Evolutionary conservation across 2,329 filamentous ascomycete species (phyloP), one percentile per base, ranked within the genome.

Genomic region (Onygenales sp.): DNA sequence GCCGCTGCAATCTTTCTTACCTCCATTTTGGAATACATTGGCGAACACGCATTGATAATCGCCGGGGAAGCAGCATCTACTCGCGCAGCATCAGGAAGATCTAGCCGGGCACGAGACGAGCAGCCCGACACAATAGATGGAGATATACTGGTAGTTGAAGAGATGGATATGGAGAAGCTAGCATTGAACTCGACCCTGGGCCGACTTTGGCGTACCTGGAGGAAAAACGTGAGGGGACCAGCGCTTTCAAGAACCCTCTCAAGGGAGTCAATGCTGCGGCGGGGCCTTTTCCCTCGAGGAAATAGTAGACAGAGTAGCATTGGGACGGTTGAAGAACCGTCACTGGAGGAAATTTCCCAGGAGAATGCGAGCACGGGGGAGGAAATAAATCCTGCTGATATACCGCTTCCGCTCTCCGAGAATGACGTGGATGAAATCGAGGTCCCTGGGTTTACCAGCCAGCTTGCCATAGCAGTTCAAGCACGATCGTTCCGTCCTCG

Each of bases 1-100:
- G 87, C 91, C 0, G 89, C 94, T 11, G 91, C 93, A 55, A 97
- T 98, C 59, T 98, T 97, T 71, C 75, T 98, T 46, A 96, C 93
- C 0, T 94, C 92, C 0, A 89, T 98, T 56, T 76, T 98, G 43
- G 93, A 98, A 70, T 93, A 90, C 64, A 83, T 98, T 70, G 92
- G 89, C 35, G 93, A 98, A 70, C 87, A 95, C 66, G 87, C 89
- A 6, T 75, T 98, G 57, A 81, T 91, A n/a, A 81, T 94, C 41
- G 88, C 90, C 13, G 89, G 89, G 11, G 87, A 95, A 65, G 89
- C 89, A 32, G 86, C 93, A 1, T 89, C 69, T 33, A 41, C 39
- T 52, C 14, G 84, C 65, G 53, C 82, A 88, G 59, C 75, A 84
- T 62, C 77, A 78, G 42, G 51, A 45, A 46, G 42, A 52, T 33